These are phyloP conservation scores for Canariomyces notabilis DNA, from an alignment of 2,329 filamentous ascomycete genomes.

Conservation along the genomic window DNA sequence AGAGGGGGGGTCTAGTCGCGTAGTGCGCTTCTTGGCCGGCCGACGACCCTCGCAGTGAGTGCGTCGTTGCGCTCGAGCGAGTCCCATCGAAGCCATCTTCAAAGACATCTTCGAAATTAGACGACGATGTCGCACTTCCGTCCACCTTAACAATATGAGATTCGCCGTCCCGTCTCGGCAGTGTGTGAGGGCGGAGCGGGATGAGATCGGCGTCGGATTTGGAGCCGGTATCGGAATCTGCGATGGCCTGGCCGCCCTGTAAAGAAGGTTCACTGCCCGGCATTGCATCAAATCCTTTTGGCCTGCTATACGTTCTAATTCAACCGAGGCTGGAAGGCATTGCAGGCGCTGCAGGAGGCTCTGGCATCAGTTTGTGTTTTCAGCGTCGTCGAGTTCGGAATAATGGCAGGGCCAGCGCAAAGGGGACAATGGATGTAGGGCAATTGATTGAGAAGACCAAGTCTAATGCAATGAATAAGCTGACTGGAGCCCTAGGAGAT, in stretches of 20 bases:
- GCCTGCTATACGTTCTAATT: not conserved
- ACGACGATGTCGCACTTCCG: not conserved
- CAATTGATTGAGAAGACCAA: too few species aligned
- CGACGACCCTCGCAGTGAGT: too few species aligned
- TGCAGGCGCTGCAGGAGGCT: not conserved
- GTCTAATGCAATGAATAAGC: too few species aligned
- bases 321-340: too few species aligned
- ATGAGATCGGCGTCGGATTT: not conserved
- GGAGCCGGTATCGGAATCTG: not conserved
- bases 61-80: conserved; percentile 31
- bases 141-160: not conserved
- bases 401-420: too few species aligned
- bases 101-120: not conserved
- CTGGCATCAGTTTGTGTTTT: not conserved
- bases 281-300: not conserved
- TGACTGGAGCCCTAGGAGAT: too few species aligned
- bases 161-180: not conserved
- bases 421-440: too few species aligned
- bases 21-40: too few species aligned
- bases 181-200: not conserved
- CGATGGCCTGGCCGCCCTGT: not conserved
- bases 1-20: too few species aligned
- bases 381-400: too few species aligned
- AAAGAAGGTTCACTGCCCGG: not conserved
- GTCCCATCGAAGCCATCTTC: not conserved